These are phyloP conservation scores for Trichoderma koningiopsis DNA, from an alignment of 2,329 filamentous ascomycete species.

Conservation along the genomic window DNA sequence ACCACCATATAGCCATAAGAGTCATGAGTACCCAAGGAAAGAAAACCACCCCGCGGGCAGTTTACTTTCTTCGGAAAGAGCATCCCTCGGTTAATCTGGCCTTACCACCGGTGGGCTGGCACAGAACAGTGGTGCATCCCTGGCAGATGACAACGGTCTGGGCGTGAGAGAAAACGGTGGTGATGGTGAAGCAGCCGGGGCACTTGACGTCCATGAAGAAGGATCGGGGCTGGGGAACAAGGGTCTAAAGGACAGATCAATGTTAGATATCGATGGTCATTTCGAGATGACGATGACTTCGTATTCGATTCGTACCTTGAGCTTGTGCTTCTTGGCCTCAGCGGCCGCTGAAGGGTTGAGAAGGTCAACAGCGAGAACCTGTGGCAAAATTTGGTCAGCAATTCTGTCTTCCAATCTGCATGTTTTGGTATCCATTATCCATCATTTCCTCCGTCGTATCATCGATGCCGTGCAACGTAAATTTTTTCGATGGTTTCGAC, in stretches of 20 bases:
- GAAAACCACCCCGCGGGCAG: constrained; percentile 49
- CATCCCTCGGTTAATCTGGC: constrained; percentile 98
- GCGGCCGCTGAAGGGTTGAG: constrained; percentile 97
- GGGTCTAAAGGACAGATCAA: constrained; percentile 58
- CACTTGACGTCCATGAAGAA: constrained; percentile 99
- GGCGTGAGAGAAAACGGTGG: constrained; percentile 99
- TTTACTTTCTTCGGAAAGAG: constrained; percentile 99
- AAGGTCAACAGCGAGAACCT: constrained; percentile 99
- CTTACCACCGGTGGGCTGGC: constrained; percentile 99
- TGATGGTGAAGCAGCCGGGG: constrained; percentile 99
- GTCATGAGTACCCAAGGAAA: constrained; percentile 53
- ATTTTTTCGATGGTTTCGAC: neutral
- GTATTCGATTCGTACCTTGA: constrained; percentile 74
- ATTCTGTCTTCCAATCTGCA: constrained; percentile 14
- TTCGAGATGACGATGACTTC: constrained; percentile 19
- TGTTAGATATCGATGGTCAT: constrained; percentile 29
- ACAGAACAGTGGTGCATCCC: constrained; percentile 98
- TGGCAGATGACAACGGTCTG: constrained; percentile 99
- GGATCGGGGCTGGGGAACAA: constrained; percentile 94
- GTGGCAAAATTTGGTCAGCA: constrained; percentile 51
- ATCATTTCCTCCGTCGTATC: neutral
- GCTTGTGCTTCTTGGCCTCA: constrained; percentile 99
- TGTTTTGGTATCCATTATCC: neutral
- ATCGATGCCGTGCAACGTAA: constrained; percentile 29
- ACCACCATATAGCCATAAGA: constrained; percentile 53